Evolutionary conservation across 2,329 filamentous ascomycete species (phyloP).

Genomic region (Ceratocystis harringtonii): DNA sequence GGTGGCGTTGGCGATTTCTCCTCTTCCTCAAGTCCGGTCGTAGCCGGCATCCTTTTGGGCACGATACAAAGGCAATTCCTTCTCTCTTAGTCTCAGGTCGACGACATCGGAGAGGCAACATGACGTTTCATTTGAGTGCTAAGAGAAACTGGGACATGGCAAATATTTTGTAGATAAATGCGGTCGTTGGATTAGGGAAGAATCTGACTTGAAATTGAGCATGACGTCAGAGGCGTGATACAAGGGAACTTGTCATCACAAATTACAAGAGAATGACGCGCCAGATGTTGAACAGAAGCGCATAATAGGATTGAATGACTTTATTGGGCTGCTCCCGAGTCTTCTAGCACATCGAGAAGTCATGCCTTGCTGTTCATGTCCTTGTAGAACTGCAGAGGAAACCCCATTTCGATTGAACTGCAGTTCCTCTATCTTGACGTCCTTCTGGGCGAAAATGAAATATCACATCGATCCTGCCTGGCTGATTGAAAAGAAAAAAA

Average conservation of each 20-base stretch:
- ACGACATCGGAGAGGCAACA: no score
- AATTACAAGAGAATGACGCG: background rate
- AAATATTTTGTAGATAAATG: background rate
- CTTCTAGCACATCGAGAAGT: background rate
- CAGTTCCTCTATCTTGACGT: no score
- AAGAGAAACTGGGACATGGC: background rate
- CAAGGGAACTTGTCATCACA: background rate
- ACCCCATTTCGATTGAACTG: no score
- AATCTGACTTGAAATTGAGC: background rate
- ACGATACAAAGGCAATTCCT: background rate
- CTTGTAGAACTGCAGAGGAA: background rate
- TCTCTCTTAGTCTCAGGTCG: background rate
- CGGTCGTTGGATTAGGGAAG: background rate
- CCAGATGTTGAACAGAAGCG: background rate
- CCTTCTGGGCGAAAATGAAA: no score
- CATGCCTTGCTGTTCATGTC: background rate
- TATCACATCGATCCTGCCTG: no score
- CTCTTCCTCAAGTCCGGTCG: background rate
- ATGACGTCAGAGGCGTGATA: background rate
- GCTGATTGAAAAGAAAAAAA: no score
- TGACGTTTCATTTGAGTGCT: background rate
- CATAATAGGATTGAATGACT: background rate
- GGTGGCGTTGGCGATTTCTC: background rate
- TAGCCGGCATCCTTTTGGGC: background rate
- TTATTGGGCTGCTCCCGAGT: background rate